Base-by-base conservation (phyloP, 352 stramenopile species). In the Globisporangium ultimum region DNA sequence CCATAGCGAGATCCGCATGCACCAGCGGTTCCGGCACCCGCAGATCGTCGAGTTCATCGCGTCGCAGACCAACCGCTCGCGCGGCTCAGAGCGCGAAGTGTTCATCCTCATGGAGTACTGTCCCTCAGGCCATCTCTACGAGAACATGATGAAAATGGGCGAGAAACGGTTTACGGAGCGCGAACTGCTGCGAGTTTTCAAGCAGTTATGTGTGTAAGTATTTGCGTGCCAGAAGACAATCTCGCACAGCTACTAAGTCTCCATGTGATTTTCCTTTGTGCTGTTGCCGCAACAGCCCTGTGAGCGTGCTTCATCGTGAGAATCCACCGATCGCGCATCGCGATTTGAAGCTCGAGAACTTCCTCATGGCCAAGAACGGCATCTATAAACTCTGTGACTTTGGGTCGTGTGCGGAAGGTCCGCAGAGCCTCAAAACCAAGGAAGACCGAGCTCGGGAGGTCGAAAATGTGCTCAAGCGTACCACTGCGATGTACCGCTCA, bases 321-420 rank as follows among this genome's bases (percentile, higher is more conserved):
- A 73, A 93, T 32, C 93, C 95, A 28, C 84, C 96, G 1, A 93
- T 99, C 54, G 89, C 96, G 2, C 96, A 99, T 66, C 87, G 96
- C 32, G 96, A 99, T 75, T 72, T 99, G 20, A 99, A 99, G 75
- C 84, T 98, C 22, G 96, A 99, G 66, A 99, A 99, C 73, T 97
- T 99, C 56, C 69, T 99, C 9, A 70, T 98, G 21, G 82, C 74
- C 3, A 86, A 82, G 45, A 89, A 96, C 47, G 67, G 74, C n/a
- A 65, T 95, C 2, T 98, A 98, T 82, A 98, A 98, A 63, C 67
- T 99, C 18, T 98, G 93, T 60, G 93, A 98, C 76, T 99, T 98
- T 76, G 96, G 93, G 48, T 98, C 84, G 55, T 94, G 84, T 62
- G 85, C 95, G 22, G 83, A 96, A 53, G 79, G 84, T 15, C 66